phyloP scores from a whole-genome alignment of 306 rosid species.

The Acacia crassicarpa region DNA sequence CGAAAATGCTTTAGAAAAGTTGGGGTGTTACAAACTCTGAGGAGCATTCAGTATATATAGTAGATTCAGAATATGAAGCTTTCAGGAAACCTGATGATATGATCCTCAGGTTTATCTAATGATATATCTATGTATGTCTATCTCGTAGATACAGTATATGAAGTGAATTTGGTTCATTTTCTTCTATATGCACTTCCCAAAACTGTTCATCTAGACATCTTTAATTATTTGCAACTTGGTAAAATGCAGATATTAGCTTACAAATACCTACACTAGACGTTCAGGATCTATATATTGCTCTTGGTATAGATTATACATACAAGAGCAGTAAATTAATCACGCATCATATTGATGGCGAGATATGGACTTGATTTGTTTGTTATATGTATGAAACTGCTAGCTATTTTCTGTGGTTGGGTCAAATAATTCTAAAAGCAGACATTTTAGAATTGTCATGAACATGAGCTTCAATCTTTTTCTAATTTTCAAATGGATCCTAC shows the following conservation, averaged over 20 bases:
- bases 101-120: slow-evolving; percentile 16
- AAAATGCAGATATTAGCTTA: slow-evolving; percentile 32
- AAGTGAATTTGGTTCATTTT: slow-evolving; percentile 33
- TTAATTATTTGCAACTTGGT: slow-evolving; percentile 6
- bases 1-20: too few species aligned
- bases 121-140: slow-evolving; percentile 20
- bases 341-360: background rate
- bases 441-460: slow-evolving; percentile 3
- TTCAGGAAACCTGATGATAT: background rate
- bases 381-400: background rate
- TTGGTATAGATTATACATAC: background rate
- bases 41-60: background rate
- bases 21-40: too few species aligned
- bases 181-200: background rate
- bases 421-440: slow-evolving; percentile 31
- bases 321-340: background rate
- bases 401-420: slow-evolving; percentile 35
- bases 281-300: slow-evolving; percentile 9
- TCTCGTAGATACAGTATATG: slow-evolving; percentile 3
- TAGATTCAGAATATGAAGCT: background rate
- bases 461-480: background rate
- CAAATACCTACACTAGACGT: background rate
- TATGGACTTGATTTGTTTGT: background rate
- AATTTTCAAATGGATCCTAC: background rate
- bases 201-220: slow-evolving; percentile 27